Evolutionary conservation across 768 basidiomycete genomes (phyloP), one percentile per base, ranked within the genome.

Genomic region (Guyanaporus albipodus): DNA sequence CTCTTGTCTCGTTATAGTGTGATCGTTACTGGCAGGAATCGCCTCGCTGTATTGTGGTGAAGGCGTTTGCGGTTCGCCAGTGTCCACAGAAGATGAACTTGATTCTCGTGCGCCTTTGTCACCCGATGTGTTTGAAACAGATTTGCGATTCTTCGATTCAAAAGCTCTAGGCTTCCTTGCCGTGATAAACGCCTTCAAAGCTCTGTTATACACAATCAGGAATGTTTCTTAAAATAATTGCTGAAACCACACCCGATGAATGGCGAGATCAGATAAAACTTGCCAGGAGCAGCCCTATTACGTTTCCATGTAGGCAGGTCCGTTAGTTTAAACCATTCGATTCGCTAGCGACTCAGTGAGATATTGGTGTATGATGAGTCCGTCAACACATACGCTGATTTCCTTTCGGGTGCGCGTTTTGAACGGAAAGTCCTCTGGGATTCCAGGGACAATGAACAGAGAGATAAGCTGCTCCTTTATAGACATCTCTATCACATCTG

Each of bases 381-480:
- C 21, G 33, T 36, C 19, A 19, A 12, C 42, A 64, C 83, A 60
- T 74, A 96, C 94, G 61, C 93, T 95, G 57, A 99, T 99, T 74
- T 99, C 96, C 69, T 97, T 99, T 46, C 95, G 76, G 2, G 96
- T 99, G 67, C 87, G 85, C 6, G 96, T 96, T 68, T 87, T 79
- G 71, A 99, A 99, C 3, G 76, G 74, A 53, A 82, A 93, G 58
- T 88, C 82, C 68, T 97, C 93, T 28, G 88, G 81, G 4, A 99
- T 83, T 26, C 85, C 85, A 26, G 87, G 78, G 24, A 97, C 88
- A 61, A 99, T 83, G 66, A 83, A 99, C 46, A 99, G 71, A 34
- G 91, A 90, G 48, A 98, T 87, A 53, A 78, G 80, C 67, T 98
- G 95, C 56, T 93, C 91, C 62, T 82, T 87, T 66, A 94, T 90